Conservation (phyloP, 768 basidiomycete genomes). For the Russula emetica region DNA sequence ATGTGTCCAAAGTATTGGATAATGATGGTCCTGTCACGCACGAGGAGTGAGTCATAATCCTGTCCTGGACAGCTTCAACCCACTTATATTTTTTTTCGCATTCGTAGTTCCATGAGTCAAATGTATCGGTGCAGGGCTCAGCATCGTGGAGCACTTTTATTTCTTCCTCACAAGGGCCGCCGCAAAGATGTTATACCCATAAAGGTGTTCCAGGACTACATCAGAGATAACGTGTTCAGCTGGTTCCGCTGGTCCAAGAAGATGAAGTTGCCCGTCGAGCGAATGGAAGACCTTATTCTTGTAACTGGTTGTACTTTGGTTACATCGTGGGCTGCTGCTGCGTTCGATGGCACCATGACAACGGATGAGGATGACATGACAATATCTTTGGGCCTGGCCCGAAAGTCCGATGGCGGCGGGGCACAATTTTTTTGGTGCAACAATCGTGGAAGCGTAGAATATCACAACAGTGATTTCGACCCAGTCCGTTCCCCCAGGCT, state of each 20-base stretch:
- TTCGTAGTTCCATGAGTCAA: neutral
- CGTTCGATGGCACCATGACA: neutral
- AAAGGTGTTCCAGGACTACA: neutral
- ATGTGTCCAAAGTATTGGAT: neutral
- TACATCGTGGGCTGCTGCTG: conserved; percentile 1
- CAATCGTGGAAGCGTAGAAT: neutral
- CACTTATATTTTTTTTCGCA: neutral
- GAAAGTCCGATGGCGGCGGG: neutral
- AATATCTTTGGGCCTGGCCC: neutral
- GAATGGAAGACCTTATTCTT: conserved; percentile 6
- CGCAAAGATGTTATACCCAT: neutral
- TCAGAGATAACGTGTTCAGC: neutral
- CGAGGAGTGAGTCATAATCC: neutral
- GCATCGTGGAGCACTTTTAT: neutral
- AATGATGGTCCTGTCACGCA: neutral
- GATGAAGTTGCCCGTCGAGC: neutral
- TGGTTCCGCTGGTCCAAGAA: neutral
- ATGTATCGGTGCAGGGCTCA: neutral
- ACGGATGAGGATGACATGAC: neutral
- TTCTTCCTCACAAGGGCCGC: neutral
- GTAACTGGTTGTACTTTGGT: conserved; percentile 2
- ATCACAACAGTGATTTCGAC: neutral
- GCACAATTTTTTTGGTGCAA: neutral
- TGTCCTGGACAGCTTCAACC: neutral
- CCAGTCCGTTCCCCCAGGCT: neutral